Percentiles rank a stretch among this genome's conserved stretches.
Conservation (phyloP, 2,329 filamentous ascomycete species). For the Xylariaceae sp. region DNA sequence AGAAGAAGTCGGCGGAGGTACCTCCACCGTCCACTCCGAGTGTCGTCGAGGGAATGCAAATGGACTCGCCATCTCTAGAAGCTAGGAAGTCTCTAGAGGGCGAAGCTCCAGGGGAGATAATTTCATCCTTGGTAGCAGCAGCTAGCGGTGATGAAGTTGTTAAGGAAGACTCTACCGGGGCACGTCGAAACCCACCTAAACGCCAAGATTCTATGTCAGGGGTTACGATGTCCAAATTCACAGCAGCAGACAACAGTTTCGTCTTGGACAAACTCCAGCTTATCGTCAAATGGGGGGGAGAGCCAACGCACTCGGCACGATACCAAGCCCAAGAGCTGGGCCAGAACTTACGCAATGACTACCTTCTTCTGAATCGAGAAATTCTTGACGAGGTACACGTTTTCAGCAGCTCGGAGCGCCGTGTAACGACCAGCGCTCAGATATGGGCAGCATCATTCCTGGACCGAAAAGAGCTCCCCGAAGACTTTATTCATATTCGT, state of each 20-base stretch:
- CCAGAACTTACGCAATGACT: slow-evolving; percentile 91
- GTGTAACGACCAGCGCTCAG: slow-evolving; percentile 92
- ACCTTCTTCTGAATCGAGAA: slow-evolving; percentile 87
- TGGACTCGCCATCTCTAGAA: slow-evolving; percentile 27
- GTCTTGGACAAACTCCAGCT: slow-evolving; percentile 94
- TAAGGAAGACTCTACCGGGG: slow-evolving; percentile 20
- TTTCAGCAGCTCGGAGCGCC: slow-evolving; percentile 91
- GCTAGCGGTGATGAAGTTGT: slow-evolving; percentile 16
- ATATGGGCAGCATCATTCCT: slow-evolving; percentile 92
- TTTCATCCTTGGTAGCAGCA: slow-evolving; percentile 15
- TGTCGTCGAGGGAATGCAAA: slow-evolving; percentile 34
- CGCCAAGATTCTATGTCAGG: slow-evolving; percentile 83
- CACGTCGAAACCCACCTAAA: slow-evolving; percentile 45
- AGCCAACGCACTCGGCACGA: slow-evolving; percentile 93
- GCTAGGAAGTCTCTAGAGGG: slow-evolving; percentile 24
- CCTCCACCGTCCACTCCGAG: slow-evolving; percentile 23
- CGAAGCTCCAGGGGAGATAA: slow-evolving; percentile 22
- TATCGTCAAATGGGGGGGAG: slow-evolving; percentile 98
- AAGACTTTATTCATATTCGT: slow-evolving; percentile 83
- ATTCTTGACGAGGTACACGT: slow-evolving; percentile 89
- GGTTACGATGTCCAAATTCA: slow-evolving; percentile 88
- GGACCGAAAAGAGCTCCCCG: slow-evolving; percentile 76
- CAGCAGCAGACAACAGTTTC: slow-evolving; percentile 86
- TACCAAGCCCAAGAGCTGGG: slow-evolving; percentile 96
- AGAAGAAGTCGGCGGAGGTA: slow-evolving; percentile 66